These are phyloP conservation scores for Penicillium desertorum DNA, from an alignment of 495 filamentous ascomycete species.

Conservation along the genomic window DNA sequence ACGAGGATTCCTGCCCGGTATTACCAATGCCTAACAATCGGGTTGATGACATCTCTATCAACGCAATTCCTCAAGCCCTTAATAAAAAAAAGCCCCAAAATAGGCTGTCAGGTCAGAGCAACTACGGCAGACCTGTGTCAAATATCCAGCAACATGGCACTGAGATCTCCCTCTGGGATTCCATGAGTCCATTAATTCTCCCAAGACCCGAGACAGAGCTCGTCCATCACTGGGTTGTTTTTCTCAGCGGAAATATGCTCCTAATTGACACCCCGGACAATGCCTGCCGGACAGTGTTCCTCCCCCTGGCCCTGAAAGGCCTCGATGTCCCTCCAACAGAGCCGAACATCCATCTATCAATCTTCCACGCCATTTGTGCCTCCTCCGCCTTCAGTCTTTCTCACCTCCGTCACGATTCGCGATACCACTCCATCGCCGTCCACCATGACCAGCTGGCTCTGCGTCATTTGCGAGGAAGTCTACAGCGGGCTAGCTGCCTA, in stretches of 20 bases:
- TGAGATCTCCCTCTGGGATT: neutral
- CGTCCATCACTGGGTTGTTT: constrained; percentile 31
- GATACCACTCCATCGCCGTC: constrained; percentile 29
- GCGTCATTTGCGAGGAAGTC: constrained; percentile 24
- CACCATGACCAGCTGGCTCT: constrained; percentile 28
- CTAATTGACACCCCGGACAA: constrained; percentile 29
- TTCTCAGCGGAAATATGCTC: constrained; percentile 31
- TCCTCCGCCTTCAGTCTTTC: constrained; percentile 34
- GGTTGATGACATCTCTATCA: neutral
- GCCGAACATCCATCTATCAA: constrained; percentile 26
- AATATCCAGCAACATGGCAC: neutral
- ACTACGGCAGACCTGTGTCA: neutral
- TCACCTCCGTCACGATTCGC: constrained; percentile 22
- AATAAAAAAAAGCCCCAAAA: neutral
- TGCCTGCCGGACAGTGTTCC: constrained; percentile 26
- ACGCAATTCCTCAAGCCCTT: neutral
- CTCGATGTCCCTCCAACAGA: constrained; percentile 16
- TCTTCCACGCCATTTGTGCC: constrained; percentile 35
- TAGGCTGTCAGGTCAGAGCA: neutral
- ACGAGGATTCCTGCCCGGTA: neutral
- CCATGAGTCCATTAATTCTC: constrained; percentile 13
- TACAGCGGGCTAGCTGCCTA: constrained; percentile 18
- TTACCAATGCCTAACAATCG: neutral
- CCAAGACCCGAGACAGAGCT: constrained; percentile 27
- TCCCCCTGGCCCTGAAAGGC: constrained; percentile 29